Evolutionary conservation across 2,329 filamentous ascomycete species (phyloP), one percentile per base, ranked within the genome.

Genomic region (Ceratocystis lukuohia): DNA sequence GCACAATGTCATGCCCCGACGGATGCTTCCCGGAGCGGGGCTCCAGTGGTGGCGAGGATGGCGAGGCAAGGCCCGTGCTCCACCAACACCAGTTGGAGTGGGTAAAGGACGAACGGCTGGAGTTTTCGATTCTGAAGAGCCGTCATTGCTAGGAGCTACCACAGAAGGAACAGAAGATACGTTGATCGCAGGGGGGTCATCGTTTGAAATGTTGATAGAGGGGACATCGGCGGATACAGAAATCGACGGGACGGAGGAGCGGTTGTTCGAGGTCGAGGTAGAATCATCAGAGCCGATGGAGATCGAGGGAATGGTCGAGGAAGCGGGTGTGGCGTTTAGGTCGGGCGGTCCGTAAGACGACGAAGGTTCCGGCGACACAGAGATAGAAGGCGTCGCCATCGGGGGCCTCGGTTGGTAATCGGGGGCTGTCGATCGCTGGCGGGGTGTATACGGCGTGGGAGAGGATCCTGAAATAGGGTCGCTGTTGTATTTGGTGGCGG

Each of bases 1-100:
- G 73, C 94, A 99, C 59, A 86, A 82, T 6, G 90, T 89, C 65
- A 67, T 88, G 66, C 79, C 78, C 72, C 84, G 78, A 71, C 76
- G 76, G 65, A 71, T 74, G 68, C 72, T 75, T 3, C 77, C 77
- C 1, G 79, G 77, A 2, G 79, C 82, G 0, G 82, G 82, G 82
- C 84, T 62, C 84, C 83, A 86, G 70, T 86, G 83, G n/a, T 80
- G 75, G 45, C 76, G 77, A 17, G 78, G 76, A 37, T 76, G 76
- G 61, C 77, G 77, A 46, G 75, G 74, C 50, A 74, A 73, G 45
- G 74, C 75, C 56, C 75, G 66, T 3, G 57, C 65, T 17, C 64
- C 50, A 5, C 64, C 64, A n/a, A 15, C 8, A 15, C 61, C 72
- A 20, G 75, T 74, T 3, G 82, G 81, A 1, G 75, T 77, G 0